These are phyloP conservation scores for Dillenia suffruticosa DNA, from an alignment of 164 flowering plant species.

Conservation along the genomic window DNA sequence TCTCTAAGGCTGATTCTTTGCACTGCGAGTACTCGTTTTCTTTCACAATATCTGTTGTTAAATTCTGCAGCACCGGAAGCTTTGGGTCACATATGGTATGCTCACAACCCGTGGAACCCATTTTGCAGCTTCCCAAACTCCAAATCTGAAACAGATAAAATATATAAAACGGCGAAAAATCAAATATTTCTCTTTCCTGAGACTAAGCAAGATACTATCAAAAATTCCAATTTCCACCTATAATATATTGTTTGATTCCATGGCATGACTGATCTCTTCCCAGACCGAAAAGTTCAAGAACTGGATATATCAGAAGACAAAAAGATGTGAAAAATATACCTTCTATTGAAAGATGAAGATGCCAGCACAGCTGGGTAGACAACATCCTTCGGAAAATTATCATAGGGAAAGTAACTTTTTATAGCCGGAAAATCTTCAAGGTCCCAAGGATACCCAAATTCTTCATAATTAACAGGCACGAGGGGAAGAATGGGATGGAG, in stretches of 20 bases:
- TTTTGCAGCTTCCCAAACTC: constrained; percentile 98
- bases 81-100: constrained; percentile 53
- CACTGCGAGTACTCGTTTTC: constrained; percentile 78
- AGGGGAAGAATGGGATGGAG: constrained; percentile 72
- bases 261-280: neutral
- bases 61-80: constrained; percentile 69
- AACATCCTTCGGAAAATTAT: constrained; percentile 66
- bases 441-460: constrained; percentile 89
- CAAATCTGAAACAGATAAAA: constrained; percentile 51
- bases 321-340: constrained; percentile 33
- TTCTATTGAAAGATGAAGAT: constrained; percentile 73
- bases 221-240: too few relatives aligned
- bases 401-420: constrained; percentile 76
- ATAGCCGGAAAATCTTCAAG: constrained; percentile 80
- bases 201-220: too few relatives aligned
- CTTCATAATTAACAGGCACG: constrained; percentile 73
- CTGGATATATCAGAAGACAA: neutral
- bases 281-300: neutral
- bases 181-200: too few relatives aligned
- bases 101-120: constrained; percentile 85
- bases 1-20: constrained; percentile 78
- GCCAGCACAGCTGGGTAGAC: constrained; percentile 80
- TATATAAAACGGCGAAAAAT: neutral
- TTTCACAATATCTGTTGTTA: constrained; percentile 69
- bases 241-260: too few relatives aligned